Evolutionary conservation across 2,329 filamentous ascomycete species (phyloP), one percentile per base, ranked within the genome.

Genomic region (Zymoseptoria ardabiliae): DNA sequence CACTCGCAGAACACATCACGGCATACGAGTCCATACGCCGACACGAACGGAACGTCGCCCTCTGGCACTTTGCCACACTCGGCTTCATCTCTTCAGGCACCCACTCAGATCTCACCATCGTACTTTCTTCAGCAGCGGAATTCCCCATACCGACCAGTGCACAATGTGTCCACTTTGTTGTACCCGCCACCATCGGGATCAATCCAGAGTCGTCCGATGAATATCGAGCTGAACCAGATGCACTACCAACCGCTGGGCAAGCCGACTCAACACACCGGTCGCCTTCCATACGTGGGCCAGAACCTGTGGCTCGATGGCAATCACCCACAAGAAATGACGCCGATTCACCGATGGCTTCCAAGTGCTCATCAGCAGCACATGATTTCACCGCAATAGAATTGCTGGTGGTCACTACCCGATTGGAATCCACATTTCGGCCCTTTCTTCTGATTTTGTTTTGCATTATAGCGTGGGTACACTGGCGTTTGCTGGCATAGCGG

Each of bases 91-190:
- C 84, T 70, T 30, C 70, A 71, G 45, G 69, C 69, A 50, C 63
- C 69, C 5, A 84, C 85, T 51, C 87, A 89, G 30, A 83, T 94
- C 64, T 97, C 94, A 30, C 93, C 93, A 0, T 92, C 89, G 10
- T 85, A 90, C 69, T 95, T 95, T 74, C 80, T 97, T 45, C 88
- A 90, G 69, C 90, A 96, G 72, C 85, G 94, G 58, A 87, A 89
- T 63, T 97, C 93, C 58, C 94, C 94, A 2, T 97, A 97, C 75
- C 89, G 91, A 64, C 93, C 93, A 1, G 88, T 97, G 48, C 88
- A 92, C 56, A 84, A 90, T 61, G 90, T 97, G 60, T 91, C 94
- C 66, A 96, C 91, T 0, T 82, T 97, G n/a, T 80, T 97, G 28
- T 91, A 94, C 60, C 92, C 92, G 30, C 90, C 91, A 6, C 89